A percentile compares a stretch with the other conserved stretches of the same genome.
These are phyloP conservation scores for Kluyveromyces sp. DNA, from an alignment of 1,139 yeast genomes.

Conservation along the genomic window DNA sequence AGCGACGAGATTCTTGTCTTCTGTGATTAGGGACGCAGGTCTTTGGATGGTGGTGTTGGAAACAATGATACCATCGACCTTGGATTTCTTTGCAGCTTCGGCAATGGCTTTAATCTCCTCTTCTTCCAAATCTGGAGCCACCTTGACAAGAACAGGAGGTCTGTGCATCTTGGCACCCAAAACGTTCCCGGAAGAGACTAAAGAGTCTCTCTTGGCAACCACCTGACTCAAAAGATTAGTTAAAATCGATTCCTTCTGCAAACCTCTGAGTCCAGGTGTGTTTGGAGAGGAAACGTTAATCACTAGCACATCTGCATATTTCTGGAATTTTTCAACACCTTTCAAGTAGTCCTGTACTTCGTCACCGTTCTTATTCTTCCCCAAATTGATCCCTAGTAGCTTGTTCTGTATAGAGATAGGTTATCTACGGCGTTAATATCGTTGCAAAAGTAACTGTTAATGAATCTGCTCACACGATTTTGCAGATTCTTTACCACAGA, in stretches of 20 bases:
- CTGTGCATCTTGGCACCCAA: constrained; percentile 21
- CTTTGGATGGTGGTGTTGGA: constrained; percentile 88
- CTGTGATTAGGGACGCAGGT: constrained; percentile 49
- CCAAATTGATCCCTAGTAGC: constrained; percentile 75
- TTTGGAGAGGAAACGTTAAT: constrained; percentile 95
- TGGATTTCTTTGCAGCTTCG: constrained; percentile 63
- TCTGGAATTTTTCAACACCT: constrained; percentile 77
- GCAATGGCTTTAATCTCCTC: constrained; percentile 81
- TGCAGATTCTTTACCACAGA: constrained; percentile 60
- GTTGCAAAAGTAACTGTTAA: constrained; percentile 21
- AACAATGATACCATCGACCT: constrained; percentile 85
- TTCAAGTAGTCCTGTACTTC: constrained; percentile 77
- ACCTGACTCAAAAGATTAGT: constrained; percentile 59
- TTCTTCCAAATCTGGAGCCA: constrained; percentile 87
- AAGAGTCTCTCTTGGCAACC: constrained; percentile 48
- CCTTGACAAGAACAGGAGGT: constrained; percentile 80
- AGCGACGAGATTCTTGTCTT: constrained; percentile 34
- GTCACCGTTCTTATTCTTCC: constrained; percentile 88
- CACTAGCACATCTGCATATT: constrained; percentile 80
- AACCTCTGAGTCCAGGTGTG: constrained; percentile 86
- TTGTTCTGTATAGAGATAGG: constrained; percentile 57
- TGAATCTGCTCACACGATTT: constrained; percentile 45
- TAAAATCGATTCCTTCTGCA: constrained; percentile 71
- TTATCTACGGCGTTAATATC: constrained; percentile 26
- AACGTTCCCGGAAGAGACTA: constrained; percentile 36